Conservation (phyloP, 164 flowering plant species). For the Macadamia integrifolia region DNA sequence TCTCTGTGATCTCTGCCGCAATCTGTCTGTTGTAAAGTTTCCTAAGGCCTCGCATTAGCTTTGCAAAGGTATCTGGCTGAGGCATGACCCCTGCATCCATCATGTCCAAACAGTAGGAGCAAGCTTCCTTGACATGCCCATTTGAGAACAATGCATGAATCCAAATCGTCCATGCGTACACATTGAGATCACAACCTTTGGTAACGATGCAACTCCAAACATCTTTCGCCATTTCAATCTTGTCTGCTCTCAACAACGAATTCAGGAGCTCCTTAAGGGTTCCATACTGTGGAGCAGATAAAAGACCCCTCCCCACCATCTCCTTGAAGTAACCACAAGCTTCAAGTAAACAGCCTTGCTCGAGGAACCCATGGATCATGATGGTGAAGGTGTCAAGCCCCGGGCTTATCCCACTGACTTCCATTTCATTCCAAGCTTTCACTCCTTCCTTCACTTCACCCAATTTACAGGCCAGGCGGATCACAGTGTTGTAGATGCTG, state of each 20-base stretch:
- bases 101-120: constrained; percentile 88
- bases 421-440: constrained; percentile 68
- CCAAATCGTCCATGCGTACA: constrained; percentile 90
- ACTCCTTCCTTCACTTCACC: constrained; percentile 67
- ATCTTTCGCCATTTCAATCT: constrained; percentile 78
- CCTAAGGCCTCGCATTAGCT: constrained; percentile 75
- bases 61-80: constrained; percentile 88
- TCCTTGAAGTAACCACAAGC: constrained; percentile 84
- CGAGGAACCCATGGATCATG: constrained; percentile 67
- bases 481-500: constrained; percentile 53
- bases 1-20: constrained; percentile 75
- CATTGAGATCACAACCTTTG: constrained; percentile 76
- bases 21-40: constrained; percentile 70
- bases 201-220: constrained; percentile 60
- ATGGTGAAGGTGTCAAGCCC: constrained; percentile 64
- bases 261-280: constrained; percentile 70
- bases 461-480: constrained; percentile 69
- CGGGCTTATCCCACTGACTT: constrained; percentile 53
- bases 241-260: constrained; percentile 60
- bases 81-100: constrained; percentile 86
- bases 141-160: constrained; percentile 76
- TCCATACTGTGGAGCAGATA: constrained; percentile 75
- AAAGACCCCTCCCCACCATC: constrained; percentile 76
- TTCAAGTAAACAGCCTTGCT: constrained; percentile 56
- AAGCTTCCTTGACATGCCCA: constrained; percentile 87